Evolutionary conservation across 345 rosid genomes (phyloP).

Genomic region (Dipteronia dyeriana): DNA sequence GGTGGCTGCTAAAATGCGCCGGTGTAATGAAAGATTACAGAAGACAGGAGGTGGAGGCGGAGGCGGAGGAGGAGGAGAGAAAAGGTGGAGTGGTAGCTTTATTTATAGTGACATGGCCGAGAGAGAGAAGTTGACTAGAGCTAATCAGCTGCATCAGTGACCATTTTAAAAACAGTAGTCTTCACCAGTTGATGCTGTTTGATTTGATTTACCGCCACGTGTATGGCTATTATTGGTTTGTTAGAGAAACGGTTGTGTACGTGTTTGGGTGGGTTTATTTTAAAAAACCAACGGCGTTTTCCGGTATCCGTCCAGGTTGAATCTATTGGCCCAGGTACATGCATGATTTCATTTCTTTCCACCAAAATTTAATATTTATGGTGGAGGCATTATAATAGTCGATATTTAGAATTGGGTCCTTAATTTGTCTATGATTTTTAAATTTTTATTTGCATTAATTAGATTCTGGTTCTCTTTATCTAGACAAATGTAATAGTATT

Average conservation of each 20-base stretch:
- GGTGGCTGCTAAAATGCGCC: not conserved
- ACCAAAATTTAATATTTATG: not conserved
- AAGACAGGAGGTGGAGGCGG: not conserved
- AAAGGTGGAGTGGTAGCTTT: not conserved
- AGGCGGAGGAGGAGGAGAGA: not conserved
- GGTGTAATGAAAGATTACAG: not conserved
- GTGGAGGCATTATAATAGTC: not conserved
- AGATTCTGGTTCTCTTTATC: slow-evolving; percentile 11
- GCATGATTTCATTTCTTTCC: not conserved
- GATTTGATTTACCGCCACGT: not conserved
- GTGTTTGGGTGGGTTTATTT: not conserved
- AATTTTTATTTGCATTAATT: not conserved
- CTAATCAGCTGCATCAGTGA: slow-evolving; percentile 30
- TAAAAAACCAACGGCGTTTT: slow-evolving; percentile 19
- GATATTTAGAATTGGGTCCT: not conserved
- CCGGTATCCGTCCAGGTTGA: slow-evolving; percentile 17
- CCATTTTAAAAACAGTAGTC: slow-evolving; percentile 13
- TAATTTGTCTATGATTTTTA: not conserved
- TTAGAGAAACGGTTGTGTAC: too few species aligned
- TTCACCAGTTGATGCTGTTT: not conserved
- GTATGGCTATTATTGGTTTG: not conserved
- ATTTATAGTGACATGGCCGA: slow-evolving; percentile 7
- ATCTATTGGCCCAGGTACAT: slow-evolving; percentile 11
- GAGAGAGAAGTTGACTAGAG: not conserved
- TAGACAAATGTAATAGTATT: not conserved